Base-by-base conservation (phyloP, 208 protist species). In the Acanthamoeba triangularis region DNA sequence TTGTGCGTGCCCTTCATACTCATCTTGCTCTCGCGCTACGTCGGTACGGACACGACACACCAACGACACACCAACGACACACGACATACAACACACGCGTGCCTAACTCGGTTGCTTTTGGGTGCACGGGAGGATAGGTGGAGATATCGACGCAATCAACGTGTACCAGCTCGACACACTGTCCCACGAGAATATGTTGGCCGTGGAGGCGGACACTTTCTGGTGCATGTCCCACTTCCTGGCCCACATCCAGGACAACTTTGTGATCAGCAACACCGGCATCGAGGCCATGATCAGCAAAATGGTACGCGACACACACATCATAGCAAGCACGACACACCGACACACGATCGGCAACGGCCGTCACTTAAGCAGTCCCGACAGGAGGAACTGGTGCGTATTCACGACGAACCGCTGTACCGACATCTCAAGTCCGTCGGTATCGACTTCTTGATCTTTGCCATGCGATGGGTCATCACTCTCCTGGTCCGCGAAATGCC, bases 151-250 rank as follows among this genome's bases (percentile, higher is more conserved):
- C 28, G 20, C 63, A 28, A 69, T 69, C 63, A 69, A 69, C 28
- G 63, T 69, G 63, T 69, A 69, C 63, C 63, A 69, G 63, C 63
- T 69, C 63, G 63, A 69, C 63, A 69, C 63, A 28, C 63, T 69
- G 63, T 69, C 63, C 63, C n/a, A 35, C 63, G 63, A 69, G n/a
- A 69, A 69, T 28, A 69, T 69, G 63, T 11, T 69, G 20, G 63
- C 63, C n/a, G 63, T 69, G 28, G 63, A 69, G 63, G 63, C 63
- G 6, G 63, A 69, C 63, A 69, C 63, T 28, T 69, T 69, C 28
- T 69, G 63, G 63, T 69, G 63, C 63, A 69, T 69, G 63, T 69
- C 63, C 28, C 63, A 69, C 63, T 69, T 69, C 63, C 63, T 69
- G 6, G 14, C 63, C 14, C 63, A 69, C 63, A 69, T 69, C 63